Evolutionary conservation across 371 early-diverging fungal species (phyloP), one percentile per base, ranked within the genome.

Genomic region (Umbelopsis sp.): DNA sequence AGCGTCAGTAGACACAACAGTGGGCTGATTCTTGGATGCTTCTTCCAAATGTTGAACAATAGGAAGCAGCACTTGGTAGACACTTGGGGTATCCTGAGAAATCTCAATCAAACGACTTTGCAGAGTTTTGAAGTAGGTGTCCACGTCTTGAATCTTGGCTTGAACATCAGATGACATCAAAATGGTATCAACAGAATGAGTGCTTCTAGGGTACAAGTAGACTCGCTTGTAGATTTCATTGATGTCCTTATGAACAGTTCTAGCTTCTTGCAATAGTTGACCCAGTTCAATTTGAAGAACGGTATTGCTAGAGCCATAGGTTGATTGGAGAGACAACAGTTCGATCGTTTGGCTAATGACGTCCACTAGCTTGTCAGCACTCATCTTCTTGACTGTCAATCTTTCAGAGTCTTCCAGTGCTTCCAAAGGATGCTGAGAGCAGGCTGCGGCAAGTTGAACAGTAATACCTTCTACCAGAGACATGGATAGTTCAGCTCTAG

Each of bases 301-400:
- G 16, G 14, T 57, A 35, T 41, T 41, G 41, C 41, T 7, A 2
- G 12, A 7, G 12, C 41, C 41, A 41, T 57, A 35, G 18, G 18
- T 29, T 2, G 57, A 57, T 65, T 80, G 79, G 25, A 80, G 63
- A 5, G 69, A 38, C 14, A 79, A 44, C 0, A 71, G 67, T 12
- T 62, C 38, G 8, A 71, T 44, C 16, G 81, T 80, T 51, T 81
- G 77, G 1, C 70, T 66, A 50, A 85, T 63, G 45, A 87, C 67
- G 44, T 75, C 72, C 4, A 76, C 76, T 5, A 87, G 68, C 51
- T 84, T 78, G 35, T 87, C 87, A 8, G 88, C 66, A 24, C 78
- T 67, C 2, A 74, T 67, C 74, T 89, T 90, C 64, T 85, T 84
- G 4, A 75, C 68, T 3, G 78, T 65, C 57, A 87, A 74, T 12